phyloP scores from a whole-genome alignment of 1,284 basidiomycete species.

The Moesziomyces sp. region DNA sequence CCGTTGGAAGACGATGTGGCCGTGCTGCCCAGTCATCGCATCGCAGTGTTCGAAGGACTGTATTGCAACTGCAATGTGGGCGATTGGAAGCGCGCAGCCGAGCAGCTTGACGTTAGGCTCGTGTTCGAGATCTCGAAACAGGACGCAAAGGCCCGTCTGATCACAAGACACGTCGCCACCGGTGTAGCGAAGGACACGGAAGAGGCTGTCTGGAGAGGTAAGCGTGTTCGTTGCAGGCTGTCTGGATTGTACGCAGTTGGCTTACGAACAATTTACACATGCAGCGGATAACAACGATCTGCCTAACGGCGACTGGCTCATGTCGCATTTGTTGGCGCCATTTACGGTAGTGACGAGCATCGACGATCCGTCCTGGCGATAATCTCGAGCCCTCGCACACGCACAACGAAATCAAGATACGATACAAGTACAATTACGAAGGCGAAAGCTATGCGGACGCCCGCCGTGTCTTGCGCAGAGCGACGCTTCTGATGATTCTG shows the following conservation, averaged over 20 bases:
- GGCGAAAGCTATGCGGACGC: background rate
- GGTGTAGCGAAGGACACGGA: constrained; percentile 77
- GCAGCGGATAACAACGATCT: constrained; percentile 64
- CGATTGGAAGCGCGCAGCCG: constrained; percentile 79
- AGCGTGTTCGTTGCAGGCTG: constrained; percentile 56
- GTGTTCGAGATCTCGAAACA: constrained; percentile 76
- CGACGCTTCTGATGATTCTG: constrained; percentile 31
- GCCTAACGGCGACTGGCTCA: constrained; percentile 64
- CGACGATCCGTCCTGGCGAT: constrained; percentile 38
- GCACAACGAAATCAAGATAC: background rate
- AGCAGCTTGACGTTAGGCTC: constrained; percentile 80
- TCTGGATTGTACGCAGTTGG: background rate
- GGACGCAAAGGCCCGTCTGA: constrained; percentile 76
- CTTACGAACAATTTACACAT: background rate
- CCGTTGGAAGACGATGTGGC: constrained; percentile 70
- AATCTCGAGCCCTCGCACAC: background rate
- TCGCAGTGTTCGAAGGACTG: constrained; percentile 85
- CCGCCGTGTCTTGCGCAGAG: constrained; percentile 10
- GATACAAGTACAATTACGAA: constrained; percentile 2
- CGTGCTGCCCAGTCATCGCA: constrained; percentile 76
- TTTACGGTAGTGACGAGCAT: constrained; percentile 33
- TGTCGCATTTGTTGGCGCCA: constrained; percentile 57
- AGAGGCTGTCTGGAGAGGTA: constrained; percentile 78
- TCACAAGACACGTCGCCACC: constrained; percentile 79
- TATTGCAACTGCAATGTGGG: constrained; percentile 79